These are phyloP conservation scores for Arthroderma sp. DNA, from an alignment of 2,329 filamentous ascomycete genomes.

Conservation along the genomic window DNA sequence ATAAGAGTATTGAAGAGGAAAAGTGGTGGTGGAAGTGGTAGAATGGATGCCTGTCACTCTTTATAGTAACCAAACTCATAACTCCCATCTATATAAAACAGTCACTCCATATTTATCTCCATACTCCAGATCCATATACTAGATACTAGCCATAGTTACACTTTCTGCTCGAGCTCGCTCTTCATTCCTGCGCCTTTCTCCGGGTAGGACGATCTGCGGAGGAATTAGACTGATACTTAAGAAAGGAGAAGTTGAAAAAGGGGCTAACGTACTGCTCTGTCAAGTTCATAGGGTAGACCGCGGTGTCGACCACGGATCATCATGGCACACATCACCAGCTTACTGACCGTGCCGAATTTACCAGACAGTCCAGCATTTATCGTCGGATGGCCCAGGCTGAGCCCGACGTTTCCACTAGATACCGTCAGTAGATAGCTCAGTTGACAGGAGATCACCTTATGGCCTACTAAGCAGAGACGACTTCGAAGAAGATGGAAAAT, in stretches of 20 bases:
- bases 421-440: constrained; percentile 9
- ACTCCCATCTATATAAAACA: too few relatives aligned
- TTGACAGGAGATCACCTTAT: not conserved
- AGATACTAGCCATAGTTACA: not conserved
- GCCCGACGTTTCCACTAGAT: constrained; percentile 25
- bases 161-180: constrained; percentile 8
- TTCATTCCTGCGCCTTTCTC: constrained; percentile 8
- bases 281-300: constrained; percentile 44
- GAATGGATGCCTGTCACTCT: too few relatives aligned
- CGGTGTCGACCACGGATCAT: constrained; percentile 47
- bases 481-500: constrained; percentile 32
- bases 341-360: constrained; percentile 37
- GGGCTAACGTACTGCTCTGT: constrained; percentile 26
- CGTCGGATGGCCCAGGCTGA: constrained; percentile 24
- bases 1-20: too few relatives aligned
- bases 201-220: constrained; percentile 11
- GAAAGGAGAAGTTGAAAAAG: not conserved
- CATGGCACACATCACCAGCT: constrained; percentile 43
- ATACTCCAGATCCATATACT: not conserved
- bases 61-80: too few relatives aligned
- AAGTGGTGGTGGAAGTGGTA: too few relatives aligned
- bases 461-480: constrained; percentile 31
- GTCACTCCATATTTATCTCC: too few relatives aligned
- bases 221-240: not conserved
- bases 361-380: constrained; percentile 29